These are phyloP conservation scores for Quercus phellos DNA, from an alignment of 331 rosid genomes.

Conservation along the genomic window DNA sequence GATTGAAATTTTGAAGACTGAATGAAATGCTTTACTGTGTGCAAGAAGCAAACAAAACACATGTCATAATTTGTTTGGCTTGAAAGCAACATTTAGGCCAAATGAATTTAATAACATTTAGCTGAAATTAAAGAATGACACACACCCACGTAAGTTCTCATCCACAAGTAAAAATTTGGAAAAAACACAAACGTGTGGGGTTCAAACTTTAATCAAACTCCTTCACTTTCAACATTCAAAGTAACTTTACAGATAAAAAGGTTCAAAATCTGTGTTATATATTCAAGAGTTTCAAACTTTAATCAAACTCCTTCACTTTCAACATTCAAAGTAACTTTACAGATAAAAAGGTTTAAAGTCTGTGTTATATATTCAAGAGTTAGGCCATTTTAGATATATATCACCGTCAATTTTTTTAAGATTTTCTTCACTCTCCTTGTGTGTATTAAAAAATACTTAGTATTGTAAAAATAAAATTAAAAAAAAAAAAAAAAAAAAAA, in stretches of 20 bases:
- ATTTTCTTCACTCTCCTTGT: fast-evolving
- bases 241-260: not conserved
- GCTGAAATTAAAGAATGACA: not conserved
- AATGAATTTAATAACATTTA: not conserved
- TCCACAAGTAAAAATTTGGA: not conserved
- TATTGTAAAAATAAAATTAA: too few relatives aligned
- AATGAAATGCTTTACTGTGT: not conserved
- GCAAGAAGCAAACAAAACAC: not conserved
- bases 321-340: constrained; percentile 1
- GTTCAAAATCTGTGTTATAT: too few relatives aligned
- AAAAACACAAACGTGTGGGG: constrained; percentile 16
- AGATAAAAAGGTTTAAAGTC: too few relatives aligned
- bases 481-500: too few relatives aligned
- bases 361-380: too few relatives aligned
- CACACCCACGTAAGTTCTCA: not conserved
- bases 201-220: constrained; percentile 11
- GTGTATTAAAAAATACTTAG: too few relatives aligned
- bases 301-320: not conserved
- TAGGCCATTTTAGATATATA: too few relatives aligned
- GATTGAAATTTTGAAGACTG: too few relatives aligned
- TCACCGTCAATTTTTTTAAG: too few relatives aligned
- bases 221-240: not conserved
- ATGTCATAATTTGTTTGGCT: constrained; percentile 14
- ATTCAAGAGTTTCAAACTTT: not conserved
- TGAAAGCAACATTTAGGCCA: constrained; percentile 6